These are phyloP conservation scores for Plasmodium fragile DNA, from an alignment of 169 alveolate genomes.

Conservation along the genomic window DNA sequence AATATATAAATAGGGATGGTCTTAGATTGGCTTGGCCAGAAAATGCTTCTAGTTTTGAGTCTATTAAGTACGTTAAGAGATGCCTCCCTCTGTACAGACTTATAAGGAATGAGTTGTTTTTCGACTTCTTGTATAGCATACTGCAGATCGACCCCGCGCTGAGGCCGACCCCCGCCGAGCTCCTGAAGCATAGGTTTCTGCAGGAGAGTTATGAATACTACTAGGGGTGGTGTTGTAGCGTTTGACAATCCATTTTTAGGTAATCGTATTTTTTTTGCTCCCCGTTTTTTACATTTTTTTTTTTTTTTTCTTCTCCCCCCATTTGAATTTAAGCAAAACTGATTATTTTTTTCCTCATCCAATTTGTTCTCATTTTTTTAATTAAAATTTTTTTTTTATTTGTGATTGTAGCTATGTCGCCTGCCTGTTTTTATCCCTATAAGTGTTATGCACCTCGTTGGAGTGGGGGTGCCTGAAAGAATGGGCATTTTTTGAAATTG, in stretches of 20 bases:
- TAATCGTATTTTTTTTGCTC: not conserved
- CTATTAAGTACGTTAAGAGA: conserved; percentile 82
- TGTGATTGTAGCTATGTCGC: not conserved
- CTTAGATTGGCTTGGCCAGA: conserved; percentile 88
- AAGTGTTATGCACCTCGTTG: not conserved
- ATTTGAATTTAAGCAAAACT: not conserved
- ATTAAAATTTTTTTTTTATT: not conserved
- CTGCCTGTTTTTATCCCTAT: not conserved
- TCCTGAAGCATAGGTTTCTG: conserved; percentile 89
- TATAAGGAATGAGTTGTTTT: conserved; percentile 88
- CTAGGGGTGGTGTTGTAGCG: not conserved
- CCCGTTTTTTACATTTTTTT: not conserved
- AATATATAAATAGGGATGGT: conserved; percentile 74
- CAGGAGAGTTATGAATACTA: conserved; percentile 55
- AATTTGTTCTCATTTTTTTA: not conserved
- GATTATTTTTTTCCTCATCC: not conserved
- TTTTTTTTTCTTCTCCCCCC: not conserved
- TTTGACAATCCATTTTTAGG: not conserved
- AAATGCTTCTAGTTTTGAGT: conserved; percentile 83
- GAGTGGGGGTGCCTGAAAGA: not conserved
- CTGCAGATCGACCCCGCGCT: conserved; percentile 87
- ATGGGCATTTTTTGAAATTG: not conserved
- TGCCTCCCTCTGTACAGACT: conserved; percentile 83
- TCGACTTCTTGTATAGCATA: conserved; percentile 88
- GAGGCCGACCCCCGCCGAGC: conserved; percentile 92